Base-by-base conservation (phyloP, 2,329 filamentous ascomycete genomes). In the Alternaria ventricosa region DNA sequence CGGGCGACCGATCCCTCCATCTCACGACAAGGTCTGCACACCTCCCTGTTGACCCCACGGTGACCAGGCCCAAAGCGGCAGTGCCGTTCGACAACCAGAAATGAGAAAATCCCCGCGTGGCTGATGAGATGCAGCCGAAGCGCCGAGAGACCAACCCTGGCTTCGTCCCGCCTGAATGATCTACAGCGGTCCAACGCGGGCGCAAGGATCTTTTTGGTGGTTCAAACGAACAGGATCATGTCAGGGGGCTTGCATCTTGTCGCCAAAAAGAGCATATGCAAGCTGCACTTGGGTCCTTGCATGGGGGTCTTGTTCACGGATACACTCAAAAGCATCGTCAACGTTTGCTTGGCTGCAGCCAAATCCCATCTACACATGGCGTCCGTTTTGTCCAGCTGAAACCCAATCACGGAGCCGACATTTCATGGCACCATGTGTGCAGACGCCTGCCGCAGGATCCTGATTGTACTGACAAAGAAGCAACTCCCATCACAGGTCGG, bases 81-180 rank as follows among this genome's bases (percentile, higher is more conserved):
- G 72, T 65, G 70, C 74, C 72, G 74, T 77, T 77, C 70, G 74
- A 78, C 71, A 73, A 72, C 68, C 69, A 76, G 70, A 77, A 78
- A 53, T 36, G 49, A 53, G 30, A 53, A 53, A 53, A 74, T 79
- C 74, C 72, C 77, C 76, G 66, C 64, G 65, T 77, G 75, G 72
- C 75, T 74, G 71, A 68, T 71, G 68, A 70, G 71, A 72, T 73
- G 73, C 74, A 76, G 73, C 75, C 75, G 74, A 77, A 70, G 75
- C 75, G 71, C 74, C 75, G 75, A 76, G 46, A 43, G 27, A 41
- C 23, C 55, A 67, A 73, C 69, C 76, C 75, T 75, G 70, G 71
- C 64, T 67, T 70, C 72, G 68, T 77, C 74, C 75, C 75, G 75
- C 66, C 68, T 73, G 63, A 67, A 71, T 73, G 77, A 79, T 79